Evolutionary conservation across 2,329 filamentous ascomycete species (phyloP).

Genomic region (Ploettnerulaceae sp.): DNA sequence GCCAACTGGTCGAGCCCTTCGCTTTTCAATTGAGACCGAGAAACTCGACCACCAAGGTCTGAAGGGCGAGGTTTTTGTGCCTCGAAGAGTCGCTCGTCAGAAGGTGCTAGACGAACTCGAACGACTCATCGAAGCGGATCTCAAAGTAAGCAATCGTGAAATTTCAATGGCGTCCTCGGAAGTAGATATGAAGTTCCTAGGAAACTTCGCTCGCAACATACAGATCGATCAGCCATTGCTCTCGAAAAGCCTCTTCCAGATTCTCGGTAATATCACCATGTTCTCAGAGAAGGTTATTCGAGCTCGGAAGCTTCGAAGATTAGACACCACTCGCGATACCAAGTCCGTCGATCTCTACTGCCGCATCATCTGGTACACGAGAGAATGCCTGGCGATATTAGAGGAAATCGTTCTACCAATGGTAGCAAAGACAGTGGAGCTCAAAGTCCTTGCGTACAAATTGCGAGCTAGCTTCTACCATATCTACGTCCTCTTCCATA

Average conservation of each 20-base stretch:
- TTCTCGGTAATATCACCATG: constrained; percentile 84
- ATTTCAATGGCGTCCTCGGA: constrained; percentile 83
- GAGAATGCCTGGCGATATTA: constrained; percentile 83
- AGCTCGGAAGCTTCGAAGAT: constrained; percentile 74
- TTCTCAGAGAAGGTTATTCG: constrained; percentile 78
- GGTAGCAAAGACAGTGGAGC: constrained; percentile 71
- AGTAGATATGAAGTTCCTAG: constrained; percentile 96
- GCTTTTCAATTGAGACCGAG: too few relatives aligned
- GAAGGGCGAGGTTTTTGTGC: too few relatives aligned
- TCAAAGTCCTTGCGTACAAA: constrained; percentile 88
- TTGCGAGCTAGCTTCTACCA: constrained; percentile 92
- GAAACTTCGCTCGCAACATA: constrained; percentile 77
- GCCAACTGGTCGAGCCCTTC: too few relatives aligned
- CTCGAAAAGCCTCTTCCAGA: constrained; percentile 79
- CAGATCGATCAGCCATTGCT: constrained; percentile 73
- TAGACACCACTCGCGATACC: constrained; percentile 74
- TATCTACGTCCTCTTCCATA: constrained; percentile 94
- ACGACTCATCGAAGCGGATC: too few relatives aligned
- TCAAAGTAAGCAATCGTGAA: background rate
- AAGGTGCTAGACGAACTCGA: too few relatives aligned
- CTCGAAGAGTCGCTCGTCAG: too few relatives aligned
- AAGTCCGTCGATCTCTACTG: constrained; percentile 78
- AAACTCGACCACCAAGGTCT: too few relatives aligned
- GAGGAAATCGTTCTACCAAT: constrained; percentile 84
- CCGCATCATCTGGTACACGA: constrained; percentile 92